phyloP scores from a whole-genome alignment of 352 stramenopile species.

The Phytopythium helicoides region DNA sequence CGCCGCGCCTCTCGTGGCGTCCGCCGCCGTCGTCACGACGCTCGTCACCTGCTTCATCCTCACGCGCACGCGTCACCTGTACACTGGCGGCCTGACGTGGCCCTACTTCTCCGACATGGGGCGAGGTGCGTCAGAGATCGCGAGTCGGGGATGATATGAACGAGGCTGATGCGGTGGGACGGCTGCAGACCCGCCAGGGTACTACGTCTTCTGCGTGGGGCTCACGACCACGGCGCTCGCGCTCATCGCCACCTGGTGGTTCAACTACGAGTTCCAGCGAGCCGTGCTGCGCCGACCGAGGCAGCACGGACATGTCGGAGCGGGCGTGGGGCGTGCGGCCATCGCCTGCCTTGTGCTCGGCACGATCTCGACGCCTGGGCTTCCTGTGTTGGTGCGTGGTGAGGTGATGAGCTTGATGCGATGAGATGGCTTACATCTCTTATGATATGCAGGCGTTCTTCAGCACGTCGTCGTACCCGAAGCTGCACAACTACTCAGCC shows the following conservation, averaged over 20 bases:
- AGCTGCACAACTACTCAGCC: conserved; percentile 50
- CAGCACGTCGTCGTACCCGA: conserved; percentile 53
- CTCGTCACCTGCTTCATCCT: conserved; percentile 52
- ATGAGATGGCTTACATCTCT: not conserved
- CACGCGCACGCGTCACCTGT: conserved; percentile 47
- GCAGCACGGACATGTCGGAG: conserved; percentile 26
- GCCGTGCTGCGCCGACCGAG: conserved; percentile 28
- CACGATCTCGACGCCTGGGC: conserved; percentile 41
- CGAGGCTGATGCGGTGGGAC: no score
- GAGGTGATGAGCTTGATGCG: not conserved
- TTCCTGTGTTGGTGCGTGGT: conserved; percentile 47
- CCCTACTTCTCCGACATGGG: conserved; percentile 73
- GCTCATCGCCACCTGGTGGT: conserved; percentile 40
- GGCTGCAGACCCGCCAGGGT: conserved; percentile 46
- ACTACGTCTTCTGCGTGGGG: conserved; percentile 52
- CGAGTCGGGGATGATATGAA: no score
- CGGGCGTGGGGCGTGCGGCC: conserved; percentile 16
- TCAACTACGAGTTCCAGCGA: conserved; percentile 60
- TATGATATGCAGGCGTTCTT: conserved; percentile 44
- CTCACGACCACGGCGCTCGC: conserved; percentile 31
- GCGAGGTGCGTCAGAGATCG: conserved; percentile 17
- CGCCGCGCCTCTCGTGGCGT: conserved; percentile 33
- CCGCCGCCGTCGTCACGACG: conserved; percentile 33
- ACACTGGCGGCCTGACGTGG: conserved; percentile 53
- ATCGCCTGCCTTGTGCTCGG: conserved; percentile 20